These are phyloP conservation scores for Chlamydomonas sphaeroides DNA, from an alignment of 139 green algal species.

Conservation along the genomic window DNA sequence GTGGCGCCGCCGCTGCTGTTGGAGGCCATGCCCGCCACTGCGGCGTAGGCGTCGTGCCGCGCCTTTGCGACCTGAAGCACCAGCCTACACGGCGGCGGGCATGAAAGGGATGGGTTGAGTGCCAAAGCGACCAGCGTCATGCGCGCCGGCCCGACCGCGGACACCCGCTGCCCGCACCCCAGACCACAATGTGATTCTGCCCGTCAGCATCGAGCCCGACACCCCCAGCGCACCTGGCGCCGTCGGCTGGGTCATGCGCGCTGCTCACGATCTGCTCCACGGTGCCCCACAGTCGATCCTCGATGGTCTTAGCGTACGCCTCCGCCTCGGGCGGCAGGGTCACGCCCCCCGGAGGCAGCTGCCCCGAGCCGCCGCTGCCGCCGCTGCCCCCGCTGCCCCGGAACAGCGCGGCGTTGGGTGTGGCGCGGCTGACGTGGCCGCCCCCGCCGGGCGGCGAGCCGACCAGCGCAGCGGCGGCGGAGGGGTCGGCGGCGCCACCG, in stretches of 20 bases:
- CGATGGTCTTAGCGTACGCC: constrained; percentile 16
- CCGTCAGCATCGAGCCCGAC: not conserved
- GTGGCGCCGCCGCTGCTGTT: not conserved
- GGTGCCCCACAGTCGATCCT: constrained; percentile 38
- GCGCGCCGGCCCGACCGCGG: not conserved
- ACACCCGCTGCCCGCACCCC: not conserved
- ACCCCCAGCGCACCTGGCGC: constrained; percentile 11
- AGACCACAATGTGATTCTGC: not conserved
- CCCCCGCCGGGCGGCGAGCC: no score
- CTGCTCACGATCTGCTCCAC: constrained; percentile 39
- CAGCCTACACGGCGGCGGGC: not conserved
- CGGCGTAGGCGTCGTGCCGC: constrained; percentile 4
- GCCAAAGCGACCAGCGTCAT: not conserved
- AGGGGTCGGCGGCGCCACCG: no score
- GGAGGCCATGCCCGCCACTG: not conserved
- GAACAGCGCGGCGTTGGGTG: no score
- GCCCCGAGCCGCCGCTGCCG: not conserved
- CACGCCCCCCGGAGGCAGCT: not conserved
- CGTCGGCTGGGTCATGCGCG: constrained; percentile 4
- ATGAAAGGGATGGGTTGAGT: not conserved
- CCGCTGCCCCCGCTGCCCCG: not conserved
- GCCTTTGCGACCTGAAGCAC: constrained; percentile 33
- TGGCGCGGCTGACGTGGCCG: not conserved
- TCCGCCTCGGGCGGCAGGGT: constrained; percentile 13
- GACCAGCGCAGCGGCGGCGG: not conserved